Evolutionary conservation across 2,329 filamentous ascomycete genomes (phyloP).

Genomic region (Elsinoe fawcettii): DNA sequence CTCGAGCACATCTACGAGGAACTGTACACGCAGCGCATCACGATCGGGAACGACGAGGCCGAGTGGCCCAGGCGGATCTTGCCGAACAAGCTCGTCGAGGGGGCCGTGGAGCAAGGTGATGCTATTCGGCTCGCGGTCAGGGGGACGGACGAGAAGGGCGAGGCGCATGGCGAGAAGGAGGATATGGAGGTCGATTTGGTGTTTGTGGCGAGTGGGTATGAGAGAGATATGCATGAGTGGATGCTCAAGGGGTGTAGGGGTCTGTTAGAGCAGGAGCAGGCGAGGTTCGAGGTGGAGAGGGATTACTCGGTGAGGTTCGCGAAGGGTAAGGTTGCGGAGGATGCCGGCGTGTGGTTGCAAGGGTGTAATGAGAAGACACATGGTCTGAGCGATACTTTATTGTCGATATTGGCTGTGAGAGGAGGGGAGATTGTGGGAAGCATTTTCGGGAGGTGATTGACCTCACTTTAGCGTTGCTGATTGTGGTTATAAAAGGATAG

Average conservation of each 20-base stretch:
- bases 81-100: constrained; percentile 57
- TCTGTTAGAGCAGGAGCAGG: constrained; percentile 51
- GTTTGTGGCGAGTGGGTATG: constrained; percentile 82
- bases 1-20: constrained; percentile 82
- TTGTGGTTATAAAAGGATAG: neutral
- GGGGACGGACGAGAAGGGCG: constrained; percentile 36
- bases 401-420: constrained; percentile 31
- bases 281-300: constrained; percentile 60
- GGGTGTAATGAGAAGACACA: constrained; percentile 91
- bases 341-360: constrained; percentile 82
- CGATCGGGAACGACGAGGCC: constrained; percentile 57
- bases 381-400: constrained; percentile 43
- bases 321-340: constrained; percentile 57
- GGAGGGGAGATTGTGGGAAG: constrained; percentile 33
- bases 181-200: constrained; percentile 68
- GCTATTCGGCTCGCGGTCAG: constrained; percentile 54
- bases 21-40: constrained; percentile 77
- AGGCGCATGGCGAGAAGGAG: constrained; percentile 44
- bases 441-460: constrained; percentile 26
- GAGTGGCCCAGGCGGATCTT: constrained; percentile 79
- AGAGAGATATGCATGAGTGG: constrained; percentile 66
- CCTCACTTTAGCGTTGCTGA: neutral
- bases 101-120: constrained; percentile 49
- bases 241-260: constrained; percentile 60
- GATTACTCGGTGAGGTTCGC: constrained; percentile 73